Base-by-base conservation (phyloP, 2,329 filamentous ascomycete species). In the Leptographium flavum region DNA sequence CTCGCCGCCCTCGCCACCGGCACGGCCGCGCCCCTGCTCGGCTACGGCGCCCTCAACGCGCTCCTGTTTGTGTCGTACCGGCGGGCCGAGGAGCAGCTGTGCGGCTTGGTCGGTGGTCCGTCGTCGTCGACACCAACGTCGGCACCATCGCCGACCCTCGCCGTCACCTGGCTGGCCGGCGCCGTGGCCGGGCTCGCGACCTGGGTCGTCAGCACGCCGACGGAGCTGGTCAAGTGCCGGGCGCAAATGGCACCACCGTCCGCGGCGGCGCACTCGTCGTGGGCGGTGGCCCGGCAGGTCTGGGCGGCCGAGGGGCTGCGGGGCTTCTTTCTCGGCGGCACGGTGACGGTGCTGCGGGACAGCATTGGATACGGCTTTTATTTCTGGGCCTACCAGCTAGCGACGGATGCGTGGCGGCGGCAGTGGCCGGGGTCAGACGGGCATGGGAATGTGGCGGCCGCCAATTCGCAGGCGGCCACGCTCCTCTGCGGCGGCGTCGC, bases 281-380 rank as follows among this genome's bases (percentile, higher is more conserved):
- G 73, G 74, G 60, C 59, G 4, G 77, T 92, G 45, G 70, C 79
- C 2, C 74, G 70, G 43, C 67, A 76, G 21, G 75, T 86, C 23
- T 66, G 79, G 55, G 68, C 61, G 31, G 64, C 59, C 1, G 60
- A 69, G 44, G 76, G 81, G 4, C 46, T 86, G 4, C 68, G 71
- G 33, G 88, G 87, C 0, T 62, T 95, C 21, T 95, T 94, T 58
- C 73, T 79, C 50, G 90, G 87, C 19, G 90, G 90, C 19, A 69
- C 66, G 1, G 77, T 95, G 15, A 96, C 90, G 1, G 85, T 82
- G 44, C 58, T 90, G 35, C 73, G 90, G 42, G 90, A 96, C 62
- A 81, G 82, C 47, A 74, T 95, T 45, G 90, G 90, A n/a, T 96
- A 95, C 63, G 90, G 88, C 0, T 95, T 95, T 61, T 96, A 95